These are phyloP conservation scores for Prunus dulcis DNA, from an alignment of 306 rosid species.

Conservation along the genomic window DNA sequence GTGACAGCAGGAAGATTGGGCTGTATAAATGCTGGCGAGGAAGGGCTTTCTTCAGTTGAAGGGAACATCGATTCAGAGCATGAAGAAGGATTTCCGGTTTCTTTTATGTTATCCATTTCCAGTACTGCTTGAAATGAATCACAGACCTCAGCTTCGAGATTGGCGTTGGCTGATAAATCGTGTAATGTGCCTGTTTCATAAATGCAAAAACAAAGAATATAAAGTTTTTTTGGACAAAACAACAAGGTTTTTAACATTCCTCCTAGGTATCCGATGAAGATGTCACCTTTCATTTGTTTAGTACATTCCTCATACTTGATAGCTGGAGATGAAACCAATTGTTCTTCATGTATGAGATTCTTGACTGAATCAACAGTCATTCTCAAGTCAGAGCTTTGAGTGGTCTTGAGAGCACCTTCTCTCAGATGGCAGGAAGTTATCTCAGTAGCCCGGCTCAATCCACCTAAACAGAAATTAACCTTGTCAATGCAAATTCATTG, in stretches of 20 bases:
- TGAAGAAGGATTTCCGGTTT: constrained; percentile 2
- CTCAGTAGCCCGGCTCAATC: constrained; percentile 17
- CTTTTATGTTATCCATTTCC: constrained; percentile 12
- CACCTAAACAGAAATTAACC: constrained; percentile 37
- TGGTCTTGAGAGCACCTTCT: constrained; percentile 16
- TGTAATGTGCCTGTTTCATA: constrained; percentile 15
- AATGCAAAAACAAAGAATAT: background rate
- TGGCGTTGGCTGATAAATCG: background rate
- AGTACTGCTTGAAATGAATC: constrained; percentile 6
- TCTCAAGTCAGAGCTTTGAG: background rate
- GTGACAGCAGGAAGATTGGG: constrained; percentile 18
- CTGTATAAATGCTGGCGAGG: constrained; percentile 8
- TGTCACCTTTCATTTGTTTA: constrained; percentile 12
- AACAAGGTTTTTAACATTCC: background rate
- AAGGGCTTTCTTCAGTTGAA: constrained; percentile 10
- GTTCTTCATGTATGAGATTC: constrained; percentile 13
- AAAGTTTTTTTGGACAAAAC: no score
- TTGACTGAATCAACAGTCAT: background rate
- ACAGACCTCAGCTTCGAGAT: constrained; percentile 11
- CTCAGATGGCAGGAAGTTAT: constrained; percentile 5
- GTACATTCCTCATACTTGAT: background rate
- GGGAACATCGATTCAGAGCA: background rate
- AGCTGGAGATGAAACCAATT: constrained; percentile 13
- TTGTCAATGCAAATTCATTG: background rate
- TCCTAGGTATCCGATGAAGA: background rate